Conservation (phyloP, 345 rosid genomes). For the Salix purpurea region DNA sequence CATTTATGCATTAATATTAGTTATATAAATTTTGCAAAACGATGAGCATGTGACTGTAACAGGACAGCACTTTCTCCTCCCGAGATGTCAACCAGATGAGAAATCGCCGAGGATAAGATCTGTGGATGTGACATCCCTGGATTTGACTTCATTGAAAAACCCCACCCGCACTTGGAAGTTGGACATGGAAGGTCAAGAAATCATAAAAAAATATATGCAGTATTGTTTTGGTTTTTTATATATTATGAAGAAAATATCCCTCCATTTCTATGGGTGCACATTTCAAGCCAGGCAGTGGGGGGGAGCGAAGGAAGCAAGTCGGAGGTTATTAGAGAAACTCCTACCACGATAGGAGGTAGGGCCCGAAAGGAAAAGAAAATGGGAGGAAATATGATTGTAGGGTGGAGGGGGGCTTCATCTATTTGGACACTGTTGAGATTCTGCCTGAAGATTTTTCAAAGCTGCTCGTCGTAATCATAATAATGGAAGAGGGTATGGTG, state of each 20-base stretch:
- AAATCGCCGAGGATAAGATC: constrained; percentile 54
- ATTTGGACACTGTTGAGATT: constrained; percentile 43
- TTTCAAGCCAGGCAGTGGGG: constrained; percentile 6
- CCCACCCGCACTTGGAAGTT: neutral
- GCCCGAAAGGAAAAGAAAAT: neutral
- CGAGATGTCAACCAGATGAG: constrained; percentile 52
- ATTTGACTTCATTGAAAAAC: constrained; percentile 25
- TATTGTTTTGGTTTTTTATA: neutral
- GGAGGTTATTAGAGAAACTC: neutral
- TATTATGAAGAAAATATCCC: neutral
- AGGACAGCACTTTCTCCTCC: constrained; percentile 49
- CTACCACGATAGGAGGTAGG: neutral
- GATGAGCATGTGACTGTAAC: constrained; percentile 19
- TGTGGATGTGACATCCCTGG: constrained; percentile 44
- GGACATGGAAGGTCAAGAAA: constrained; percentile 4
- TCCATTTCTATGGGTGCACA: constrained; percentile 15
- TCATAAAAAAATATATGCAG: neutral
- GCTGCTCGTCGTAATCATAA: constrained; percentile 8
- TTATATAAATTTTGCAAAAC: neutral
- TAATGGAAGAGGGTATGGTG: constrained; percentile 17
- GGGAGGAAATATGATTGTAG: neutral
- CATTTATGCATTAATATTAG: neutral
- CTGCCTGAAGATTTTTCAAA: constrained; percentile 37
- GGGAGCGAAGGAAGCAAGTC: neutral
- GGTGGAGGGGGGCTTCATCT: constrained; percentile 3